A percentile compares a stretch with the other conserved stretches of the same genome.
Conservation (phyloP, 345 rosid species). For the Punica granatum region DNA sequence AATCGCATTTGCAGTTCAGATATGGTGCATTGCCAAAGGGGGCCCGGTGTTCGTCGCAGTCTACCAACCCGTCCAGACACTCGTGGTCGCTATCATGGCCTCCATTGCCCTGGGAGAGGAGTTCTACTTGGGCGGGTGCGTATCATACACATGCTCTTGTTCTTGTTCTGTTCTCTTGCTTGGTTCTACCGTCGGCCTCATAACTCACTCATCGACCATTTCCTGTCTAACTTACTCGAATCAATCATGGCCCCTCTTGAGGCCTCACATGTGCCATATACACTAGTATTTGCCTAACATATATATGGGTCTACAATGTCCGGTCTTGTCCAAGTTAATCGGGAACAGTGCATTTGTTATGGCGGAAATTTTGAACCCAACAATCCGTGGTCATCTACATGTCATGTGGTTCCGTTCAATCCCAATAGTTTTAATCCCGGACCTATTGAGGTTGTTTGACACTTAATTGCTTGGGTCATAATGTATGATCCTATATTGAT, state of each 20-base stretch:
- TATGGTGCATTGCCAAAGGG: slow-evolving; percentile 98
- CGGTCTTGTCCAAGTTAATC: background rate
- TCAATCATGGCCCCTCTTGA: background rate
- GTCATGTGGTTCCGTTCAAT: too few species aligned
- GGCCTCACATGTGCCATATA: background rate
- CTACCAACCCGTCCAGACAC: slow-evolving; percentile 96
- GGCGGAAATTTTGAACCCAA: too few species aligned
- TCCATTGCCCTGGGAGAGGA: slow-evolving; percentile 80
- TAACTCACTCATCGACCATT: too few species aligned
- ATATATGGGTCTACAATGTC: background rate
- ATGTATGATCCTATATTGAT: too few species aligned
- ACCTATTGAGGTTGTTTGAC: too few species aligned
- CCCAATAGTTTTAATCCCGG: too few species aligned
- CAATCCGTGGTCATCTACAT: too few species aligned
- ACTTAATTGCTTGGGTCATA: too few species aligned
- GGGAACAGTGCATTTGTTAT: too few species aligned
- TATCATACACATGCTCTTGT: background rate
- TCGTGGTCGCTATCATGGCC: slow-evolving; percentile 94
- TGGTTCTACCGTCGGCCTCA: too few species aligned
- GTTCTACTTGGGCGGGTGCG: slow-evolving; percentile 93
- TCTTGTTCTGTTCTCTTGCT: background rate
- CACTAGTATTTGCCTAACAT: background rate
- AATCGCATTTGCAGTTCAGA: slow-evolving; percentile 95
- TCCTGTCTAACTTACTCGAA: background rate
- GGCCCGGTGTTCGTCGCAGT: slow-evolving; percentile 99